Evolutionary conservation across 148 eudicot genomes (phyloP).

Genomic region (Silene conica): DNA sequence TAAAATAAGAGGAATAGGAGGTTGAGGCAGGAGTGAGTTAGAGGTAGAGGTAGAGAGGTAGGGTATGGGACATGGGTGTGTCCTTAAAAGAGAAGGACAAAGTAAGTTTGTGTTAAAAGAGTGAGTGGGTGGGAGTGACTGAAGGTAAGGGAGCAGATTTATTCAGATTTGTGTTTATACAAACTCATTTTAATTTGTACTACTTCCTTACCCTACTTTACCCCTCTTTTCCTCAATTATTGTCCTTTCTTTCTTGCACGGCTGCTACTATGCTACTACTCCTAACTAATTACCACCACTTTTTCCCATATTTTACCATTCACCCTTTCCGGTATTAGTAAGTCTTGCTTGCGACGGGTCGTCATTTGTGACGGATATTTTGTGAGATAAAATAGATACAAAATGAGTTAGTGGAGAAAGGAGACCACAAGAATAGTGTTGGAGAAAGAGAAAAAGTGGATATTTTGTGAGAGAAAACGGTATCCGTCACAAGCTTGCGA

Average conservation of each 20-base stretch:
- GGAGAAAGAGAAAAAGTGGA: too few relatives aligned
- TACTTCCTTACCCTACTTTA: neutral
- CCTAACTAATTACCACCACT: neutral
- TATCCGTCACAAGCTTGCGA: too few relatives aligned
- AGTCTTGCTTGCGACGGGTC: too few relatives aligned
- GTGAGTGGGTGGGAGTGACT: neutral
- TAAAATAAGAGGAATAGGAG: neutral
- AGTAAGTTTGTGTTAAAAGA: neutral
- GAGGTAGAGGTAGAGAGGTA: too few relatives aligned
- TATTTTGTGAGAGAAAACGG: too few relatives aligned
- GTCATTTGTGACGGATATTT: too few relatives aligned
- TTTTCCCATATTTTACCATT: neutral
- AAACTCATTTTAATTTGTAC: neutral
- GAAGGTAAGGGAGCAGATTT: neutral
- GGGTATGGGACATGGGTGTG: neutral
- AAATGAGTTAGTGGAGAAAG: too few relatives aligned
- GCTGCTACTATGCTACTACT: too few relatives aligned
- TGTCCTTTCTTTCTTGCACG: constrained; percentile 12
- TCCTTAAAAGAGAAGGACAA: constrained; percentile 11
- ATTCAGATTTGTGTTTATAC: constrained; percentile 11
- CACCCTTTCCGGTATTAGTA: too few relatives aligned
- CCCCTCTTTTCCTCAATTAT: constrained; percentile 15
- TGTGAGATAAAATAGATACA: too few relatives aligned
- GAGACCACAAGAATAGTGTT: too few relatives aligned
- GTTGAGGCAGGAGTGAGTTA: neutral